A percentile compares a stretch with the other conserved stretches of the same genome.
Conservation (phyloP, 345 rosid species). For the Eucalyptus caleyi region DNA sequence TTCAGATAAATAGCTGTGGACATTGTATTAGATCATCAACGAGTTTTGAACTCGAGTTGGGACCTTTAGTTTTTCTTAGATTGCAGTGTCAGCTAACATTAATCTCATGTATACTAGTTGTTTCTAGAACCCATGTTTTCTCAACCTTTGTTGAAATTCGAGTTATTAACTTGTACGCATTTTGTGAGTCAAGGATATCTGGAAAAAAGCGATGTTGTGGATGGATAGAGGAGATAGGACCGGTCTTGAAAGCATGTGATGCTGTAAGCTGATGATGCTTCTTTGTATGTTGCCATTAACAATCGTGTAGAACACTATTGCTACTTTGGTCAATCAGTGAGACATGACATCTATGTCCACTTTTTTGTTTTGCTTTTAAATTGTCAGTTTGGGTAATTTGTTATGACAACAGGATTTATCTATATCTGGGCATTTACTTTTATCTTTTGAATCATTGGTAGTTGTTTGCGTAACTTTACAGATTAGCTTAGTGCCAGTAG, state of each 20-base stretch:
- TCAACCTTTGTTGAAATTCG: not conserved
- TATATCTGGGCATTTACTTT: not conserved
- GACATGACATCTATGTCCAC: not conserved
- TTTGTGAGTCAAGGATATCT: not conserved
- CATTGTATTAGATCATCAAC: not conserved
- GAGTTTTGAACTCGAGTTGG: not conserved
- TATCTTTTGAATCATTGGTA: not conserved
- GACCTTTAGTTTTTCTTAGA: not conserved
- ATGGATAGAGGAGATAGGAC: not conserved
- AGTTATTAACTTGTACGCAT: not conserved
- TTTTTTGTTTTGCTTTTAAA: not conserved
- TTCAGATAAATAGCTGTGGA: not conserved
- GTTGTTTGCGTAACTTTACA: not conserved
- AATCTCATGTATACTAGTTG: not conserved
- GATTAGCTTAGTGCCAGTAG: not conserved
- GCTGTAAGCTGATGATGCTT: not conserved
- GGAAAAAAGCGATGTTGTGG: not conserved
- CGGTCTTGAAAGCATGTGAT: not conserved
- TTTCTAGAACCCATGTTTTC: not conserved
- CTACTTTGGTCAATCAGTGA: not conserved
- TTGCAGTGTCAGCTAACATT: not conserved
- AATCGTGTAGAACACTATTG: not conserved
- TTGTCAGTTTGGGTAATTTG: not conserved
- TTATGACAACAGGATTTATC: not conserved
- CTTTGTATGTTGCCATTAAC: not conserved